phyloP scores from a whole-genome alignment of 2,329 filamentous ascomycete genomes.

The Aspergillus phoenicis region DNA sequence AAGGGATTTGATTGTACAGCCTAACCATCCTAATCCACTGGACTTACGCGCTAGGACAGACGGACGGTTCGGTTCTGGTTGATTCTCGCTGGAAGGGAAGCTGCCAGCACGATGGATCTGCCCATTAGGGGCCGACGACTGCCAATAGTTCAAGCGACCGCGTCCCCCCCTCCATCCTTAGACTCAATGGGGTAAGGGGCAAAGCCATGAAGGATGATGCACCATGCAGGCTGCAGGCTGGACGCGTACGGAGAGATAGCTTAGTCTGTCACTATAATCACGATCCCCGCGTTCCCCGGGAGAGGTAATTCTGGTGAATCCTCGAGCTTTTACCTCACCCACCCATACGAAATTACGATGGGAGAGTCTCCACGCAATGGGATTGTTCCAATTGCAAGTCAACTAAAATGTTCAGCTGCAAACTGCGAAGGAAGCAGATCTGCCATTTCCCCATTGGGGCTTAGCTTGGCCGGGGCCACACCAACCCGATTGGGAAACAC shows the following conservation, averaged over 20 bases:
- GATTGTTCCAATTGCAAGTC: not conserved
- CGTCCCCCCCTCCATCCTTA: slow-evolving; percentile 9
- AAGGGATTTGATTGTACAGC: slow-evolving; percentile 2
- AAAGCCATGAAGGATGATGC: slow-evolving; percentile 11
- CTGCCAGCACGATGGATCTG: slow-evolving; percentile 28
- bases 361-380: not conserved
- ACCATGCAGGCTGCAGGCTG: slow-evolving; percentile 12
- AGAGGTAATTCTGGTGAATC: not conserved
- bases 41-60: not conserved
- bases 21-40: not conserved
- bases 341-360: not conserved
- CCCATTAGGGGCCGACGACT: slow-evolving; percentile 21
- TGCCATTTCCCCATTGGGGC: slow-evolving; percentile 3
- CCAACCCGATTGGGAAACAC: slow-evolving; percentile 21
- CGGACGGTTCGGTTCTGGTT: not conserved
- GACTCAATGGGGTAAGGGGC: slow-evolving; percentile 16
- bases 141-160: slow-evolving; percentile 28
- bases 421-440: not conserved
- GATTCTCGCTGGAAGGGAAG: slow-evolving; percentile 14
- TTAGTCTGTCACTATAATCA: slow-evolving; percentile 7
- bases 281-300: slow-evolving; percentile 13
- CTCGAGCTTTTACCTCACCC: not conserved
- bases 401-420: not conserved
- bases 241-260: slow-evolving; percentile 14
- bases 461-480: slow-evolving; percentile 1